Conservation (phyloP, 2,329 filamentous ascomycete species). For the Trichoderma cornu-damae region DNA sequence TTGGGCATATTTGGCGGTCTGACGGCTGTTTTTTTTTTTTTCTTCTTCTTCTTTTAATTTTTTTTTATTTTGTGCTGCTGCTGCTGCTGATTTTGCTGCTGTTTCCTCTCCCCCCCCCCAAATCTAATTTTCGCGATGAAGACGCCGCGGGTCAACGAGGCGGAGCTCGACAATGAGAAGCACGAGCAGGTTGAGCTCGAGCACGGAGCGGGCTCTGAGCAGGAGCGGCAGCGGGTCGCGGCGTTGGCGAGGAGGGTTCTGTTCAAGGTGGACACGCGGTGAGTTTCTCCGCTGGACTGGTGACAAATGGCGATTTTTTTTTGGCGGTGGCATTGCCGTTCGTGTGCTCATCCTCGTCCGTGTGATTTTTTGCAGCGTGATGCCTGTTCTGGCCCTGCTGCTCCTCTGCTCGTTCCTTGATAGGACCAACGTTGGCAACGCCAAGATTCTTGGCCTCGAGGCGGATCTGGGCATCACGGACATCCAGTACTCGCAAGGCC, state of each 20-base stretch:
- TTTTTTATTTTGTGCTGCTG: not conserved
- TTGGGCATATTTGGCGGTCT: not conserved
- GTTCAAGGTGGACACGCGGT: slow-evolving; percentile 30
- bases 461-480: slow-evolving; percentile 53
- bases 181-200: slow-evolving; percentile 22
- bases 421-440: slow-evolving; percentile 69
- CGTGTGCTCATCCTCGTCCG: too few species aligned
- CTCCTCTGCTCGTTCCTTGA: slow-evolving; percentile 63
- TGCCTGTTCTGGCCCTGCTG: slow-evolving; percentile 58
- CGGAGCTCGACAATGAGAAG: slow-evolving; percentile 23
- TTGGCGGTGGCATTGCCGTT: too few species aligned
- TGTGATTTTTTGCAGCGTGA: slow-evolving; percentile 47
- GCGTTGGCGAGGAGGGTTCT: slow-evolving; percentile 26
- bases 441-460: slow-evolving; percentile 59
- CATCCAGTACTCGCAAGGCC: slow-evolving; percentile 58
- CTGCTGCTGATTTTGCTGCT: not conserved
- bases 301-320: too few species aligned
- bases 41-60: not conserved
- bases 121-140: slow-evolving; percentile 8
- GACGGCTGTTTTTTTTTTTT: not conserved
- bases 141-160: slow-evolving; percentile 20
- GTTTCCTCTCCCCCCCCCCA: too few species aligned
- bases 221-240: slow-evolving; percentile 14
- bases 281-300: not conserved
- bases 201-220: slow-evolving; percentile 20